Evolutionary conservation across 768 basidiomycete genomes (phyloP).

Genomic region (Lentinus tigrinus): DNA sequence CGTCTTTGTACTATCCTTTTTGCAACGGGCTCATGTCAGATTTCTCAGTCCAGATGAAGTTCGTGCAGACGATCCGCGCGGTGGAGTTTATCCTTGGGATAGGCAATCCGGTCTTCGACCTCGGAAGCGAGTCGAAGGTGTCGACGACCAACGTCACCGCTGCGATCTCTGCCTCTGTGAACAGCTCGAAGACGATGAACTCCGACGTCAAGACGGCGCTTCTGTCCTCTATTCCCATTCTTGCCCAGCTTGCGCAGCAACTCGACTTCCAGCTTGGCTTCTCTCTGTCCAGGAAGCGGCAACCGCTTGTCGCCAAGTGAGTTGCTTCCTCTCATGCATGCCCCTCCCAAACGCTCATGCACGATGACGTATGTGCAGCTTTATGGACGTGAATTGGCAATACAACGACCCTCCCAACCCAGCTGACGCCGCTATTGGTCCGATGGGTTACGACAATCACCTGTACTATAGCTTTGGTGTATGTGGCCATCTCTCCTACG

Average conservation of each 20-base stretch:
- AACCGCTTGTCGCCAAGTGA: conserved; percentile 40
- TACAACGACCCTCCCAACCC: conserved; percentile 68
- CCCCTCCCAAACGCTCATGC: neutral
- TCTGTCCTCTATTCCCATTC: conserved; percentile 36
- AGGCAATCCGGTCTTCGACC: conserved; percentile 32
- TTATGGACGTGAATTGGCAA: conserved; percentile 85
- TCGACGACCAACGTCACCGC: conserved; percentile 35
- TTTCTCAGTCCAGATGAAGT: conserved; percentile 61
- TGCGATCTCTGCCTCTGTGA: conserved; percentile 26
- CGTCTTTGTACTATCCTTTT: neutral
- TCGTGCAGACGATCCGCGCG: conserved; percentile 65
- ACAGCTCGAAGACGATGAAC: conserved; percentile 23
- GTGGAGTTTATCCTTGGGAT: conserved; percentile 65
- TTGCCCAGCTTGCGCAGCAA: conserved; percentile 30
- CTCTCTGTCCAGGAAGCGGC: conserved; percentile 18
- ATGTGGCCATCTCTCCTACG: conserved; percentile 12
- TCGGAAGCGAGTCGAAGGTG: conserved; percentile 15
- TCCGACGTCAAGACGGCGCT: conserved; percentile 34
- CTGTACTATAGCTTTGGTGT: conserved; percentile 77
- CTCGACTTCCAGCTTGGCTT: conserved; percentile 23
- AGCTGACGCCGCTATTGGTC: conserved; percentile 63
- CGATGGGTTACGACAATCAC: conserved; percentile 77
- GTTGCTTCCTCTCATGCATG: conserved; percentile 10
- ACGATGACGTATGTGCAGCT: conserved; percentile 40
- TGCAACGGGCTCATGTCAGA: neutral